phyloP scores from a whole-genome alignment of 192 early-diverging fungal genomes.

The Hyaloraphidium curvatum region DNA sequence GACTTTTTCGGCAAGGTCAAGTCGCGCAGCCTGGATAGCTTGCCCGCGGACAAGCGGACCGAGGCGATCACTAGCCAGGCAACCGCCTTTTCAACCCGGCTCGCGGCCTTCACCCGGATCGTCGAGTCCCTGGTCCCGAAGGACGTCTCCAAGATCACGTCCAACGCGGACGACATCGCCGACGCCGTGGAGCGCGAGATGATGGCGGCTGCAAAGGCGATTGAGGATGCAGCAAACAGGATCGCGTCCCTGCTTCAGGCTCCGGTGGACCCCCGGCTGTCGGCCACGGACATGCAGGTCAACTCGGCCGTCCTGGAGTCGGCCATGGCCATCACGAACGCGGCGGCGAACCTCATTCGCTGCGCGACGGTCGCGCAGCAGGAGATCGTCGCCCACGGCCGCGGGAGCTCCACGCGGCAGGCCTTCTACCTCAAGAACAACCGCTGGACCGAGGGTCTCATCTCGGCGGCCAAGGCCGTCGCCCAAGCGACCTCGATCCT shows the following conservation, averaged over 20 bases:
- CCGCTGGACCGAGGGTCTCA: slow-evolving; percentile 97
- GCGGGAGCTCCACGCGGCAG: slow-evolving; percentile 51
- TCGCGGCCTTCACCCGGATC: slow-evolving; percentile 30
- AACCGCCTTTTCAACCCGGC: not conserved
- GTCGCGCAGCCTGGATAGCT: slow-evolving; percentile 20
- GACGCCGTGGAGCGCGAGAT: slow-evolving; percentile 87
- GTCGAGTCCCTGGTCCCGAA: slow-evolving; percentile 56
- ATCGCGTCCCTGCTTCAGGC: slow-evolving; percentile 61
- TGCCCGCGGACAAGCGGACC: slow-evolving; percentile 36
- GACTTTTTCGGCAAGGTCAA: slow-evolving; percentile 78
- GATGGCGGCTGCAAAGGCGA: slow-evolving; percentile 73
- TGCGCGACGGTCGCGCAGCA: slow-evolving; percentile 89
- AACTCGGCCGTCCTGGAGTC: slow-evolving; percentile 75
- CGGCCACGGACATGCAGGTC: slow-evolving; percentile 64
- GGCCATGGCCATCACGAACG: slow-evolving; percentile 82
- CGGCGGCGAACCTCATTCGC: slow-evolving; percentile 81
- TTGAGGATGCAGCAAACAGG: slow-evolving; percentile 70
- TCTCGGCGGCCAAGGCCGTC: slow-evolving; percentile 88
- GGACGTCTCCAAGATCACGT: slow-evolving; percentile 30
- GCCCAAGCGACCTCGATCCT: slow-evolving; percentile 79
- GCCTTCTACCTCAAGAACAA: slow-evolving; percentile 99
- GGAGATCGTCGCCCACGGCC: slow-evolving; percentile 88
- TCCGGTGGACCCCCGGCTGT: slow-evolving; percentile 48
- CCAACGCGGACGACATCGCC: slow-evolving; percentile 55
- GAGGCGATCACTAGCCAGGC: slow-evolving; percentile 27